Evolutionary conservation across 805 yeast species (phyloP).

Genomic region (Wickerhamomyces alni): DNA sequence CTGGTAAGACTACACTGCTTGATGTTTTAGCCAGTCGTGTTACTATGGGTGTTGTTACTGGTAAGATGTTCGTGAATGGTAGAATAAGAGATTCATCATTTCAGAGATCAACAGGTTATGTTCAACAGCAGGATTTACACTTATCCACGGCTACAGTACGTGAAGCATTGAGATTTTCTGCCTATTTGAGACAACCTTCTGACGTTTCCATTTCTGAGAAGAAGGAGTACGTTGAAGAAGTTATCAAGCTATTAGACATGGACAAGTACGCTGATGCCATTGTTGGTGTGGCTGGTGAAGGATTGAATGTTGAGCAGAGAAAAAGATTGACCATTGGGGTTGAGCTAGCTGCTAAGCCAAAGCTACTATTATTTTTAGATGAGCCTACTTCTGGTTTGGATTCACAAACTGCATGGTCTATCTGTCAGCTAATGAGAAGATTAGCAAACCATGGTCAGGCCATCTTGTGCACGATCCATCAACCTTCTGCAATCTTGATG

Average conservation of each 20-base stretch:
- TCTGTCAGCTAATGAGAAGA: slow-evolving; percentile 59
- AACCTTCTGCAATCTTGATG: slow-evolving; percentile 66
- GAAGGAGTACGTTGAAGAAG: slow-evolving; percentile 60
- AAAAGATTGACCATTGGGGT: slow-evolving; percentile 67
- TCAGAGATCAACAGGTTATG: slow-evolving; percentile 75
- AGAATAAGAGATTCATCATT: slow-evolving; percentile 54
- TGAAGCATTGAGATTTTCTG: slow-evolving; percentile 68
- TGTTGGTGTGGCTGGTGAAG: slow-evolving; percentile 73
- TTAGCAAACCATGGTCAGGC: slow-evolving; percentile 71
- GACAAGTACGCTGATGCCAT: slow-evolving; percentile 67
- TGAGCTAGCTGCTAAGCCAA: slow-evolving; percentile 65
- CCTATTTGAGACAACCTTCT: slow-evolving; percentile 65
- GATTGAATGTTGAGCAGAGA: slow-evolving; percentile 63
- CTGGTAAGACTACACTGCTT: slow-evolving; percentile 76
- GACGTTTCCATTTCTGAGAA: slow-evolving; percentile 52
- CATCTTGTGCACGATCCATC: slow-evolving; percentile 71
- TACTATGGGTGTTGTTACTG: slow-evolving; percentile 63
- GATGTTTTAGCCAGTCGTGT: slow-evolving; percentile 70
- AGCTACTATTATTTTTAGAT: slow-evolving; percentile 55
- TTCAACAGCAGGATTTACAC: slow-evolving; percentile 78
- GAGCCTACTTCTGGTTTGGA: slow-evolving; percentile 75
- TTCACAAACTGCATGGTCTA: slow-evolving; percentile 63
- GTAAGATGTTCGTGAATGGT: slow-evolving; percentile 70
- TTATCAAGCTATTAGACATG: slow-evolving; percentile 65
- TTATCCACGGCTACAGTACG: slow-evolving; percentile 64